phyloP scores from a whole-genome alignment of 1,284 basidiomycete genomes.

The Ganoderma lucidum region DNA sequence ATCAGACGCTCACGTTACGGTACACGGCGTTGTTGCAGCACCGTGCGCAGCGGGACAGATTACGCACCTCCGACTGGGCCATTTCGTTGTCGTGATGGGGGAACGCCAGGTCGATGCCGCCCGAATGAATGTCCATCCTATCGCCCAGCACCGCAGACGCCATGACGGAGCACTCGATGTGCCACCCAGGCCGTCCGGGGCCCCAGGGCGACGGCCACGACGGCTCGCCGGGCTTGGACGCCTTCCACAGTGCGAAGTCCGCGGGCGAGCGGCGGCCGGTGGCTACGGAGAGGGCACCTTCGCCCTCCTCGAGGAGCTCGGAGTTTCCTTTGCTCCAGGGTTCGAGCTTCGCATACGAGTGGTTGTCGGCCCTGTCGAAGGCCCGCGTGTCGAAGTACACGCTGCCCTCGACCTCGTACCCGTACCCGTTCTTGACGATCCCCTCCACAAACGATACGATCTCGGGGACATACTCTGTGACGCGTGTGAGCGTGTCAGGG shows the following conservation, averaged over 20 bases:
- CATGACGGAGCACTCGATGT: constrained; percentile 99
- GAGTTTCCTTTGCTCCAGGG: constrained; percentile 96
- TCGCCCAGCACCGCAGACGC: constrained; percentile 92
- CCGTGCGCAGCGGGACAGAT: constrained; percentile 7
- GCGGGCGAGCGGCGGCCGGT: constrained; percentile 70
- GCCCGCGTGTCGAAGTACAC: constrained; percentile 95
- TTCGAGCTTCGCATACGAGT: constrained; percentile 94
- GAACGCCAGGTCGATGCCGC: constrained; percentile 96
- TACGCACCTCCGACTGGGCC: constrained; percentile 90
- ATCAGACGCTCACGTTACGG: constrained; percentile 8
- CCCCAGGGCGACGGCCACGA: constrained; percentile 98
- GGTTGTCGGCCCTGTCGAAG: constrained; percentile 82
- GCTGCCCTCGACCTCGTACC: constrained; percentile 88
- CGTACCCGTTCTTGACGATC: constrained; percentile 91
- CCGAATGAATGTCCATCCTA: constrained; percentile 98
- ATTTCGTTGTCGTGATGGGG: constrained; percentile 99
- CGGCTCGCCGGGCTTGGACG: constrained; percentile 97
- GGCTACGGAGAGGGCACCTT: constrained; percentile 78
- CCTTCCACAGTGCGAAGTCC: constrained; percentile 99
- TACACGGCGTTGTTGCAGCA: not conserved
- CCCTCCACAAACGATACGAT: constrained; percentile 90
- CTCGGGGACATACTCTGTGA: constrained; percentile 97
- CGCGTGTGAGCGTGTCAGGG: constrained; percentile 93
- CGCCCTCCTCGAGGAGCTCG: constrained; percentile 91
- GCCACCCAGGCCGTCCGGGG: constrained; percentile 97